Base-by-base conservation (phyloP, 352 stramenopile species). In the Phytopythium ostracodes region DNA sequence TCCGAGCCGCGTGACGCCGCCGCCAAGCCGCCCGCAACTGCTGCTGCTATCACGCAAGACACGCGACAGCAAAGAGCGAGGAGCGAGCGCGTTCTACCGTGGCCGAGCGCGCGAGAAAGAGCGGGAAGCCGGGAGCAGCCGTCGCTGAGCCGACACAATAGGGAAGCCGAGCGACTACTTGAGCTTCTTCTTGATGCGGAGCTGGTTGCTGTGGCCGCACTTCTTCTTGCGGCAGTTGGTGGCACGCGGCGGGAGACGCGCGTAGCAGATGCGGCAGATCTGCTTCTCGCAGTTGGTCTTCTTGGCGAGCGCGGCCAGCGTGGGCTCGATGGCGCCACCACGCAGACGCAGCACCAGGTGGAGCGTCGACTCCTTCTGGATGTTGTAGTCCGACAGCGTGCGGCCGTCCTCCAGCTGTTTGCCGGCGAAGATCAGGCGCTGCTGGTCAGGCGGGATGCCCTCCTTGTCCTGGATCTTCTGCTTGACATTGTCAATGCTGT, bases 171-270 rank as follows among this genome's bases (percentile, higher is more conserved):
- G 24, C 44, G 43, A 86, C 97, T 99, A 99, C 89, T 99, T 99
- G 70, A 99, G 90, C 91, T 99, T 99, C 92, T 99, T 99, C 97
- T 99, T 99, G 79, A 98, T 96, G 77, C 98, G 96, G 67, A 99
- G 90, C 89, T 99, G 98, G 76, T 96, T 98, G 67, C 96, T 99
- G 90, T 99, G 98, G 75, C 98, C 98, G 76, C 98, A 99, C 94
- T 99, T 99, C 92, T 99, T 99, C 97, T 99, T 99, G 75, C 98
- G 94, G 95, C 98, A 99, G 92, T 99, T 99, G 65, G 92, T 99
- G 59, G 98, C 98, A 81, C 97, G 96, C 54, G 97, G 97, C 46
- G 97, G 98, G 57, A 99, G 96, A 91, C 98, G 96, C 66, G 98
- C 97, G 82, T 99, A 99, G 85, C 98, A 99, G 76, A 99, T 99